Evolutionary conservation across 352 stramenopile genomes (phyloP).

Genomic region (Phytophthora nicotianae): DNA sequence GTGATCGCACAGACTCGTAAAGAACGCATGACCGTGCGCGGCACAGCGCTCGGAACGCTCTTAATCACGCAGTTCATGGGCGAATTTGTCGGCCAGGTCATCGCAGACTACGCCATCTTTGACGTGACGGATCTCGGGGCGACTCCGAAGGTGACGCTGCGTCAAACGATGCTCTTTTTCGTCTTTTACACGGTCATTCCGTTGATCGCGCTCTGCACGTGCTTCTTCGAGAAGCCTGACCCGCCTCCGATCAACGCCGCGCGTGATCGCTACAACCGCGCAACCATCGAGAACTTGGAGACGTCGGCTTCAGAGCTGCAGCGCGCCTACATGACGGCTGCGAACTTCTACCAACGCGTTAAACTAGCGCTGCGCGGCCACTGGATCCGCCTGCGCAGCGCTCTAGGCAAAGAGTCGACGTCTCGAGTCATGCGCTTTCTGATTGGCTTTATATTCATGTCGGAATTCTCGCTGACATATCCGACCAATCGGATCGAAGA

Average conservation of each 20-base stretch:
- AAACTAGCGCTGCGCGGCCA: slow-evolving; percentile 39
- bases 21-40: slow-evolving; percentile 36
- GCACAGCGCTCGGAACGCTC: slow-evolving; percentile 38
- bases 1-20: slow-evolving; percentile 48
- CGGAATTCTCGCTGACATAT: slow-evolving; percentile 54
- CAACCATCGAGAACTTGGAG: slow-evolving; percentile 20
- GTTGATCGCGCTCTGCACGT: slow-evolving; percentile 36
- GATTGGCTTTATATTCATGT: slow-evolving; percentile 53
- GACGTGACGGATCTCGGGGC: slow-evolving; percentile 20
- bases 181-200: slow-evolving; percentile 50
- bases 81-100: slow-evolving; percentile 42
- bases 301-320: slow-evolving; percentile 25
- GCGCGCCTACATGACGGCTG: slow-evolving; percentile 24
- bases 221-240: slow-evolving; percentile 48
- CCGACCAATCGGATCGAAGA: slow-evolving; percentile 40
- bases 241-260: slow-evolving; percentile 31
- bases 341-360: slow-evolving; percentile 25
- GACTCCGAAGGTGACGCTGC: slow-evolving; percentile 33
- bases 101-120: slow-evolving; percentile 40
- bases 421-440: slow-evolving; percentile 46
- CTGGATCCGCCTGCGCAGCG: slow-evolving; percentile 39
- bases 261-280: slow-evolving; percentile 30
- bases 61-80: slow-evolving; percentile 41
- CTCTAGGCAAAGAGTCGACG: slow-evolving; percentile 41
- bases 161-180: slow-evolving; percentile 39